A percentile compares a stretch with the other conserved stretches of the same genome.
Evolutionary conservation across 768 basidiomycete species (phyloP).

Genomic region (Trametes punicea): DNA sequence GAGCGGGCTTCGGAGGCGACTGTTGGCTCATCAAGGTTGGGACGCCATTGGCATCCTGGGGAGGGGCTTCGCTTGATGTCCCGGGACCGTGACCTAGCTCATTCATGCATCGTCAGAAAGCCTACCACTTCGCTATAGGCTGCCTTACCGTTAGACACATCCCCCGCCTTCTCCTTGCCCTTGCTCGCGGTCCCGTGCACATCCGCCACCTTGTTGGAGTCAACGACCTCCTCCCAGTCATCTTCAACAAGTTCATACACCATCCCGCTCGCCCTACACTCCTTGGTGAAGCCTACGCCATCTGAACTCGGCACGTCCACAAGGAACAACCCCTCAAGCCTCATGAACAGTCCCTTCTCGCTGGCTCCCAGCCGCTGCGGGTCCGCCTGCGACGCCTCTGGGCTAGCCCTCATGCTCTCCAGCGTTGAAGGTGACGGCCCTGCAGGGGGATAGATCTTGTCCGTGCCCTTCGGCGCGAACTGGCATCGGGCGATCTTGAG

Average conservation of each 20-base stretch:
- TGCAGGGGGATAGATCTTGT: conserved; percentile 57
- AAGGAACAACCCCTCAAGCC: conserved; percentile 60
- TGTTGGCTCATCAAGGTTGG: conserved; percentile 29
- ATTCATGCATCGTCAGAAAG: too few relatives aligned
- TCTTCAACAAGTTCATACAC: conserved; percentile 76
- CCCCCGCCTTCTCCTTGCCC: conserved; percentile 30
- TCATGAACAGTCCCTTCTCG: conserved; percentile 69
- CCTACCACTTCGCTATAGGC: background rate
- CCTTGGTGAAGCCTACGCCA: conserved; percentile 42
- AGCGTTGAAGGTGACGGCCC: conserved; percentile 40
- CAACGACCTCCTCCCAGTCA: conserved; percentile 52
- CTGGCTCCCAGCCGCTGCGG: conserved; percentile 41
- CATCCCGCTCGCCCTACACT: conserved; percentile 69
- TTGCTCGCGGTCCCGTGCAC: conserved; percentile 27
- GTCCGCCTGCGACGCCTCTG: conserved; percentile 25
- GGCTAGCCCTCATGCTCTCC: conserved; percentile 31
- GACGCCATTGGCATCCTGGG: conserved; percentile 7
- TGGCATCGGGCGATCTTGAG: conserved; percentile 66
- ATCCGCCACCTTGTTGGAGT: conserved; percentile 1
- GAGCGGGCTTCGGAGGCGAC: conserved; percentile 33
- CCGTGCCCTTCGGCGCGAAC: conserved; percentile 63
- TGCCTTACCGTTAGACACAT: background rate
- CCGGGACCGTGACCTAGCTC: too few relatives aligned
- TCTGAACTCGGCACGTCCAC: conserved; percentile 47
- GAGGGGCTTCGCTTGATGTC: background rate